Evolutionary conservation across 75 land plant species (phyloP), one percentile per base, ranked within the genome.

Genomic region (Pinus taeda): DNA sequence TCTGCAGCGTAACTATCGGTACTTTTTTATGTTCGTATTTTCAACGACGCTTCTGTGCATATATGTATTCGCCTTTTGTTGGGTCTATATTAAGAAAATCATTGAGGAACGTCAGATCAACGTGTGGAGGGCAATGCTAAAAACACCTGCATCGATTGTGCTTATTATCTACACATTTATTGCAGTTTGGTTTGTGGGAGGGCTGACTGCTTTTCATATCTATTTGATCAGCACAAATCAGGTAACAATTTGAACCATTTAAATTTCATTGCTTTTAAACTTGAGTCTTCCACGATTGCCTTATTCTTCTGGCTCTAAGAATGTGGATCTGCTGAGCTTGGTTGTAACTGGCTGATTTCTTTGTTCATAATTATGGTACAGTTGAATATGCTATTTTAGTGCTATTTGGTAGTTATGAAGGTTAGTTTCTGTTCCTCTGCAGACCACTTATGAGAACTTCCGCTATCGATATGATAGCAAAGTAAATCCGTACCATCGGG

Each of bases 361-460:
- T 42, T n/a, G 21, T 39, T 45, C 36, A 17, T 42, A 8, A 45
- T 9, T 69, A 65, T 65, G 18, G 13, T 36, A 33, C 69, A 65
- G 33, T 29, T 4, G 29, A 12, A 33, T 65, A 30, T 0, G 69
- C 55, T 49, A 49, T 49, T 49, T 49, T 49, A 49, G 55, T 49
- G 55, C 55, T 36, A 30, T 33, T 65, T 6, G 15, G 18, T 69
- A 45, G 20, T 69, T 8, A 69, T 42, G 53, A 8, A 69, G 72
- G 49, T 42, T 69, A 20, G 24, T 21, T 15, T 57, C 33, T 76
- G 49, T 9, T 58, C 36, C 18, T 55, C 29, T 83, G 79, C 87
- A 92, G 95, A 90, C 95, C 24, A 92, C 95, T 9, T 92, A 92
- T 79, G 95, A 92, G 79, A 92, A 90, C 76, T 90, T 92, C 75